phyloP scores from a whole-genome alignment of 2,329 filamentous ascomycete genomes.

The Penicillium sp. region DNA sequence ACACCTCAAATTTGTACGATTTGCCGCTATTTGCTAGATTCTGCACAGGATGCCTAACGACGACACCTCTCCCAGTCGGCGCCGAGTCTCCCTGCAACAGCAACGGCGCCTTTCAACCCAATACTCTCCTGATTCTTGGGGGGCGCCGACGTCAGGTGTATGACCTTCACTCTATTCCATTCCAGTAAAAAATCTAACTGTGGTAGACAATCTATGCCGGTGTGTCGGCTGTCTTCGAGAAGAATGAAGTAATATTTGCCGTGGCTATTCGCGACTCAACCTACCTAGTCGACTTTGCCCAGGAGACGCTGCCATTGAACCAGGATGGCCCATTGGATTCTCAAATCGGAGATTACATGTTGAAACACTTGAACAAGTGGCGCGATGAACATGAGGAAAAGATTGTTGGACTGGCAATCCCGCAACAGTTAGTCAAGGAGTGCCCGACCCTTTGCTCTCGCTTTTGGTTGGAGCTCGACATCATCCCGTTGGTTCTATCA shows the following conservation, averaged over 20 bases:
- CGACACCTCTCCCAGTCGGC: conserved; percentile 24
- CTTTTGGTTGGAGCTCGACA: conserved; percentile 77
- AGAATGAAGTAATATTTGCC: conserved; percentile 62
- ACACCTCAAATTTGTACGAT: neutral
- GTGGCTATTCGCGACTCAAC: conserved; percentile 75
- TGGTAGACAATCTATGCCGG: conserved; percentile 49
- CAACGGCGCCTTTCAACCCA: conserved; percentile 39
- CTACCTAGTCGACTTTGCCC: conserved; percentile 74
- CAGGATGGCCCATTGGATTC: conserved; percentile 43
- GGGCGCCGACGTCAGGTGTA: conserved; percentile 45
- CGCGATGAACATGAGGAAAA: conserved; percentile 71
- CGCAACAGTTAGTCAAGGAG: conserved; percentile 61
- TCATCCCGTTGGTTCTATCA: conserved; percentile 71
- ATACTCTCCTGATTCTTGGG: conserved; percentile 41
- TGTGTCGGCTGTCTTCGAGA: conserved; percentile 40
- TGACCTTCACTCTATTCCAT: conserved; percentile 10
- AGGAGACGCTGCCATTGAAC: conserved; percentile 61
- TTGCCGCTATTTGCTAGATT: neutral
- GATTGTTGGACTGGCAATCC: conserved; percentile 75
- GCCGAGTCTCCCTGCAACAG: conserved; percentile 39
- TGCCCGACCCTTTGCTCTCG: conserved; percentile 71
- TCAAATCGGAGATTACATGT: conserved; percentile 64
- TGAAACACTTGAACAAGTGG: conserved; percentile 63
- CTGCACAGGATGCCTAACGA: conserved; percentile 3
- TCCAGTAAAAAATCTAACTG: neutral